Percentiles rank a stretch among this genome's conserved stretches.
Evolutionary conservation across 2,329 filamentous ascomycete genomes (phyloP).

Genomic region (Trichoderma oligosporum): DNA sequence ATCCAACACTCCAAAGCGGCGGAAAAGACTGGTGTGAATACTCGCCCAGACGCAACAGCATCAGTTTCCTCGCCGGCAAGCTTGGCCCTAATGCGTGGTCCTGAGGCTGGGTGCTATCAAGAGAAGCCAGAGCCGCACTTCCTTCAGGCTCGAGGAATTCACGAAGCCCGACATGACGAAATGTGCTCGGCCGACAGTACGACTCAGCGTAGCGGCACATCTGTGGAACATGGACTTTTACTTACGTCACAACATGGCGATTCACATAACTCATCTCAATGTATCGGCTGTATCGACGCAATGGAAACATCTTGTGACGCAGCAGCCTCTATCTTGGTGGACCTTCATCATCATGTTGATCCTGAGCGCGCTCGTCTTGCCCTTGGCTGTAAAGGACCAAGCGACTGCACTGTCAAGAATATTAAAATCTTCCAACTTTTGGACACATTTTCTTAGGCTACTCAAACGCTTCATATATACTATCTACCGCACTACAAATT

Average conservation of each 20-base stretch:
- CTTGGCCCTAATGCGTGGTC: not conserved
- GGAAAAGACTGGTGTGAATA: not conserved
- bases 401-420: slow-evolving; percentile 19
- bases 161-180: not conserved
- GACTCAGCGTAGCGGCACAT: not conserved
- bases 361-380: slow-evolving; percentile 9
- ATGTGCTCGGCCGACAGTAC: not conserved
- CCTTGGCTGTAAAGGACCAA: slow-evolving; percentile 14
- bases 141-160: not conserved
- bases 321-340: slow-evolving; percentile 18
- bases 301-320: slow-evolving; percentile 16
- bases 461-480: not conserved
- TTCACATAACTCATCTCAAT: not conserved
- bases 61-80: too few species aligned
- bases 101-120: not conserved
- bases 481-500: not conserved
- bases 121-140: not conserved
- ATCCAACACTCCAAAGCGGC: not conserved
- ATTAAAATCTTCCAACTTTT: slow-evolving; percentile 19
- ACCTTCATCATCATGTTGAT: slow-evolving; percentile 14
- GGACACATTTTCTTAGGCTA: slow-evolving; percentile 7
- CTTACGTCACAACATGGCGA: not conserved
- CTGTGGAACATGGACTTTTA: not conserved
- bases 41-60: not conserved
- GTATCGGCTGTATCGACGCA: not conserved